Conservation (phyloP, 352 stramenopile species). For the Globisporangium paddicum region DNA sequence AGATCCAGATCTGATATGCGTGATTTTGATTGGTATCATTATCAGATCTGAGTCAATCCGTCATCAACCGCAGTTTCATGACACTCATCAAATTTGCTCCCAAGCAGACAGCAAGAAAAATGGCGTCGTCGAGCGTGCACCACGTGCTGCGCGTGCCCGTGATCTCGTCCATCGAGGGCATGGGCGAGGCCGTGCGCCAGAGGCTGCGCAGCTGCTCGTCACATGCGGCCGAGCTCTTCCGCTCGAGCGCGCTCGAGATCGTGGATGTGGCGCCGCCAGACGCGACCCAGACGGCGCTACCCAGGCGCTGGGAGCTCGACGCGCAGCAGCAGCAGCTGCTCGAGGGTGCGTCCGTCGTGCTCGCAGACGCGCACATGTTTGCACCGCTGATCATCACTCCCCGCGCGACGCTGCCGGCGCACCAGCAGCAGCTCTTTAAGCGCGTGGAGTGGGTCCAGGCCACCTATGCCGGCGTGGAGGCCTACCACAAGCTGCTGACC, state of each 20-base stretch:
- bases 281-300: conserved; percentile 4
- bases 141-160: conserved; percentile 40
- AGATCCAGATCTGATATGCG: no score
- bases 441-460: conserved; percentile 56
- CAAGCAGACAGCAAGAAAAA: background rate
- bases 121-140: background rate
- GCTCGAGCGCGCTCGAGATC: conserved; percentile 34
- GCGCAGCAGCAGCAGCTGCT: conserved; percentile 33
- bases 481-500: conserved; percentile 30
- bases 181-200: conserved; percentile 33
- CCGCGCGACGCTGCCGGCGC: conserved; percentile 12
- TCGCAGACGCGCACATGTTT: conserved; percentile 45
- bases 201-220: conserved; percentile 22
- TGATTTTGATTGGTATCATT: no score
- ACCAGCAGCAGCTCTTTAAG: conserved; percentile 27
- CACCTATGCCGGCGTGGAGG: conserved; percentile 60
- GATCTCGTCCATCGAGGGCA: conserved; percentile 42
- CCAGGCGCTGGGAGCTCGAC: conserved; percentile 27
- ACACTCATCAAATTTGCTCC: no score
- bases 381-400: conserved; percentile 34
- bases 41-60: no score
- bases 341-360: conserved; percentile 30
- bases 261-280: conserved; percentile 25
- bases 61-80: no score
- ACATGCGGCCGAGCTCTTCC: conserved; percentile 38